A percentile compares a stretch with the other conserved stretches of the same genome.
Conservation (phyloP, 2,329 filamentous ascomycete species). For the Xylaria polymorpha region DNA sequence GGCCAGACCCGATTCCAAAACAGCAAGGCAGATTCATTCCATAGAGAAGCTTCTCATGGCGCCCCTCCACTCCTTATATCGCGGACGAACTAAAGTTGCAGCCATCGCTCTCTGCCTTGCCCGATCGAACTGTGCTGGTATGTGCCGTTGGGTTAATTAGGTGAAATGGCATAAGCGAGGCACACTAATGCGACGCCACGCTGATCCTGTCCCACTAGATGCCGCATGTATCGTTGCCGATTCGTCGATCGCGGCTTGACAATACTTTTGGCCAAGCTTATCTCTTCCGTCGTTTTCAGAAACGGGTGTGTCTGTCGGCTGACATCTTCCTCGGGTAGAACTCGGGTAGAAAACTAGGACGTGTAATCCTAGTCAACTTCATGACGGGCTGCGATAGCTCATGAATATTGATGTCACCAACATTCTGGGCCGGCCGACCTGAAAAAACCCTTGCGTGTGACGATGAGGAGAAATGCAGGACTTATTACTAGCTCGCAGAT, state of each 20-base stretch:
- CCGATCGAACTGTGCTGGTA: not conserved
- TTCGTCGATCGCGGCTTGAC: slow-evolving; percentile 31
- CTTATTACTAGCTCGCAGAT: slow-evolving; percentile 33
- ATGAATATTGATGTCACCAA: slow-evolving; percentile 22
- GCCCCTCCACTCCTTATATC: not conserved
- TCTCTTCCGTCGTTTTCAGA: slow-evolving; percentile 24
- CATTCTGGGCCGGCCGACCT: slow-evolving; percentile 9
- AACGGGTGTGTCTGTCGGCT: slow-evolving; percentile 28
- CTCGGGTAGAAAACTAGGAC: slow-evolving; percentile 10
- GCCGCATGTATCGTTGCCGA: slow-evolving; percentile 39
- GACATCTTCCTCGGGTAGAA: slow-evolving; percentile 12
- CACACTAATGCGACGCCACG: slow-evolving; percentile 46
- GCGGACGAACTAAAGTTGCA: not conserved
- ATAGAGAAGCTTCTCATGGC: not conserved
- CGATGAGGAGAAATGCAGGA: slow-evolving; percentile 21
- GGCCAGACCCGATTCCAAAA: not conserved
- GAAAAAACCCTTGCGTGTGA: slow-evolving; percentile 27
- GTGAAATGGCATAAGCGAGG: slow-evolving; percentile 43
- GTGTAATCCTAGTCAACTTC: slow-evolving; percentile 9
- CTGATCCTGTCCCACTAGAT: slow-evolving; percentile 45
- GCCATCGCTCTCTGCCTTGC: not conserved
- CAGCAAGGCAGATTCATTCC: not conserved
- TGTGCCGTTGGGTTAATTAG: slow-evolving; percentile 35
- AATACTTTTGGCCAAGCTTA: slow-evolving; percentile 25
- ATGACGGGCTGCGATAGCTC: not conserved